These are phyloP conservation scores for Linnemannia elongata DNA, from an alignment of 192 early-diverging fungal species.

Conservation along the genomic window DNA sequence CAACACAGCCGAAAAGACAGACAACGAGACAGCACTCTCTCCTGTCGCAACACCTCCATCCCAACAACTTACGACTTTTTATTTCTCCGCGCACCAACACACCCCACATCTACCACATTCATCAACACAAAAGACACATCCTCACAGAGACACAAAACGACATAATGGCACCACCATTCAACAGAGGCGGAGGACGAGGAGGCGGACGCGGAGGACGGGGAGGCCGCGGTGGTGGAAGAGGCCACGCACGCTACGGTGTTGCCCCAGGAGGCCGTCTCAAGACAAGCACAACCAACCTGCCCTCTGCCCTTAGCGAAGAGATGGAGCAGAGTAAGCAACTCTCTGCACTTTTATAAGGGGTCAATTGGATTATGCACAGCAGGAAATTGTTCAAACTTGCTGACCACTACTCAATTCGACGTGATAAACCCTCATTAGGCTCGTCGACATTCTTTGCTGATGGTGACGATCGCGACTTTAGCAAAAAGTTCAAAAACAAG, in stretches of 20 bases:
- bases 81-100: neutral
- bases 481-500: constrained; percentile 62
- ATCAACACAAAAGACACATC: neutral
- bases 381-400: too few species aligned
- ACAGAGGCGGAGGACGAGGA: constrained; percentile 31
- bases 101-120: neutral
- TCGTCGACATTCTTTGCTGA: constrained; percentile 54
- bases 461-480: constrained; percentile 63
- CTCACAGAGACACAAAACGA: neutral
- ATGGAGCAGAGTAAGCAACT: constrained; percentile 49
- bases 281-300: constrained; percentile 59
- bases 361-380: neutral
- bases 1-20: neutral
- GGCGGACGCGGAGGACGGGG: constrained; percentile 13
- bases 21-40: too few species aligned
- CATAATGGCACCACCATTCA: constrained; percentile 51
- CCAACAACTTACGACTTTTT: neutral
- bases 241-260: constrained; percentile 33
- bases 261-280: constrained; percentile 52
- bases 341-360: neutral
- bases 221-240: constrained; percentile 35
- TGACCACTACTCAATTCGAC: neutral
- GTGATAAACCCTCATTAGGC: constrained; percentile 4
- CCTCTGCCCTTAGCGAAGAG: constrained; percentile 49
- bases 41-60: too few species aligned